These are phyloP conservation scores for Aquilaria sinensis DNA, from an alignment of 345 rosid genomes.

Conservation along the genomic window DNA sequence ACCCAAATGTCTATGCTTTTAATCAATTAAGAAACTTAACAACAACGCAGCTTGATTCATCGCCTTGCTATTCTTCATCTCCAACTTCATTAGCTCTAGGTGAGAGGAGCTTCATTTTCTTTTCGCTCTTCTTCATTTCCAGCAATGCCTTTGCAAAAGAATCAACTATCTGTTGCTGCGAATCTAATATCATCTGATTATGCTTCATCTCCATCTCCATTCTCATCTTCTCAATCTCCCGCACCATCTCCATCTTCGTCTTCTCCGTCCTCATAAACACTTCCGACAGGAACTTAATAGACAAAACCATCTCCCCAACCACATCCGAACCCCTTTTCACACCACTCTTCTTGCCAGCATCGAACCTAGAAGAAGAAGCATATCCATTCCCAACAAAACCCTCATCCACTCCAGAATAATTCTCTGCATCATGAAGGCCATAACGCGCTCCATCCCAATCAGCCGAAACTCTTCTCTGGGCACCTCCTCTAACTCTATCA, in stretches of 20 bases:
- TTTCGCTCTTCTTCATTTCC: conserved; percentile 38
- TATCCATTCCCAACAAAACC: conserved; percentile 20
- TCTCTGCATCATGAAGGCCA: conserved; percentile 14
- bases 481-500: conserved; percentile 21
- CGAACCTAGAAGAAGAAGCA: conserved; percentile 30
- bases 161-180: conserved; percentile 50
- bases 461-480: conserved; percentile 9
- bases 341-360: conserved; percentile 24
- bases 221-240: conserved; percentile 56
- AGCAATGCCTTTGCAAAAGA: conserved; percentile 30
- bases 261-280: conserved; percentile 58
- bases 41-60: neutral
- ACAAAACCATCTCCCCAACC: conserved; percentile 45
- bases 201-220: conserved; percentile 71
- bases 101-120: conserved; percentile 12
- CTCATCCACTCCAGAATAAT: conserved; percentile 12
- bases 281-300: conserved; percentile 43
- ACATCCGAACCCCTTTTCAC: conserved; percentile 37
- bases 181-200: conserved; percentile 61
- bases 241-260: conserved; percentile 72
- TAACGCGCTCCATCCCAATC: conserved; percentile 14
- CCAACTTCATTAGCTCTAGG: conserved; percentile 12
- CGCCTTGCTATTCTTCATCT: conserved; percentile 20
- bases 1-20: no score
- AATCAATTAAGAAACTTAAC: neutral